Evolutionary conservation across 176 grass and related monocot genomes (phyloP).

Genomic region (Phoenix roebelenii): DNA sequence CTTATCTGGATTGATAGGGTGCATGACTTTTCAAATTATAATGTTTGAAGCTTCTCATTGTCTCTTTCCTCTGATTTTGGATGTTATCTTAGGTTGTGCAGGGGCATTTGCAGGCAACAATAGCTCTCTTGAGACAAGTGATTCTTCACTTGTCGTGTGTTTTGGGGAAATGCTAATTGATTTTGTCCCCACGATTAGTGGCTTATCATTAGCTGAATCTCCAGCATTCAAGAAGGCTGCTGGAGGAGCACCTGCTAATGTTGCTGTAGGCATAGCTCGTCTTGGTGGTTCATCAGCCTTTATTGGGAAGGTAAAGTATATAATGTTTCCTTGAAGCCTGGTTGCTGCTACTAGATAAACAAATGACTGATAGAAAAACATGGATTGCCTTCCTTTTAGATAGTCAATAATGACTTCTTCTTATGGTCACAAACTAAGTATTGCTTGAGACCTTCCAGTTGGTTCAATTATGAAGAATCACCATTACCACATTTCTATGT

Average conservation of each 20-base stretch:
- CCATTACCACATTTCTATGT: no score
- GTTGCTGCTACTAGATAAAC: no score
- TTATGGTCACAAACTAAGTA: no score
- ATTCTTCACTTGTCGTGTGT: slow-evolving; percentile 68
- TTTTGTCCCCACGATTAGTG: slow-evolving; percentile 76
- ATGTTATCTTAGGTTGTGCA: slow-evolving; percentile 24
- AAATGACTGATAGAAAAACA: no score
- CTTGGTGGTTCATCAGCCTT: slow-evolving; percentile 93
- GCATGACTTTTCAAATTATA: slow-evolving; percentile 1
- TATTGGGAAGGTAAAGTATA: slow-evolving; percentile 64
- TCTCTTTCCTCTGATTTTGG: slow-evolving; percentile 11
- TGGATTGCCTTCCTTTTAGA: no score
- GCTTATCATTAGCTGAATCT: slow-evolving; percentile 59
- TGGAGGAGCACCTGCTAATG: slow-evolving; percentile 90
- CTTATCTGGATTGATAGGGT: no score
- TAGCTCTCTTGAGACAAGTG: slow-evolving; percentile 21
- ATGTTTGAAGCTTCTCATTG: slow-evolving; percentile 5
- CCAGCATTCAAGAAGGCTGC: slow-evolving; percentile 92
- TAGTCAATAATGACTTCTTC: no score
- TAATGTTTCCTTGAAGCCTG: no score
- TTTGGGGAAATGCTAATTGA: slow-evolving; percentile 92
- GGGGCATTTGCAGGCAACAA: slow-evolving; percentile 35
- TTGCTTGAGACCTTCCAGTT: no score
- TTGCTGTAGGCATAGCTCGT: slow-evolving; percentile 84
- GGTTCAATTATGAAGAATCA: no score